Conservation (phyloP, 495 filamentous ascomycete species). For the Extremus antarcticus region DNA sequence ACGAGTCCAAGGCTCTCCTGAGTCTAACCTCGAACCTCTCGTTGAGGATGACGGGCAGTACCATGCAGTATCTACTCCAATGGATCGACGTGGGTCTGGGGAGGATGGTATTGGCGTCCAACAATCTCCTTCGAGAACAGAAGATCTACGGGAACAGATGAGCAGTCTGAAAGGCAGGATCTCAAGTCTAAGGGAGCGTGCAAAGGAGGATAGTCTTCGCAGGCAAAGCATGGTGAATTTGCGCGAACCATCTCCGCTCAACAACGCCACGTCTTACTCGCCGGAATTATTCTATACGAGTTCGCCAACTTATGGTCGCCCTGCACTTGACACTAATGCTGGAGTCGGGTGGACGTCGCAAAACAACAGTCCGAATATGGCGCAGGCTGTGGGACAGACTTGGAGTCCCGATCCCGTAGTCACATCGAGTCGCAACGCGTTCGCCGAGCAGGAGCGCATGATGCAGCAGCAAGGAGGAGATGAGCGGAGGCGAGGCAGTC, state of each 20-base stretch:
- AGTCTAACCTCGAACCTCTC: conserved; percentile 24
- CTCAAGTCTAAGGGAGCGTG: conserved; percentile 70
- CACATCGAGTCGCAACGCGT: conserved; percentile 11
- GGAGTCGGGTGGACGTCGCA: conserved; percentile 22
- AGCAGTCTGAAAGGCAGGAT: conserved; percentile 86
- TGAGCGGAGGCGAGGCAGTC: background rate
- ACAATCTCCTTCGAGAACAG: conserved; percentile 17
- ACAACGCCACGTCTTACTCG: conserved; percentile 50
- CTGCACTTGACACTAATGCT: conserved; percentile 28
- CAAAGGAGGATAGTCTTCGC: conserved; percentile 69
- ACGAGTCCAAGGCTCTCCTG: conserved; percentile 13
- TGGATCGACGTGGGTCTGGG: background rate
- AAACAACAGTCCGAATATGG: conserved; percentile 6
- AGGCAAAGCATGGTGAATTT: conserved; percentile 76
- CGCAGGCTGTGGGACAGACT: background rate
- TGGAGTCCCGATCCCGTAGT: background rate
- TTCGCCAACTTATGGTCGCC: conserved; percentile 7
- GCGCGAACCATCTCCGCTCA: conserved; percentile 76
- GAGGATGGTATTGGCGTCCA: background rate
- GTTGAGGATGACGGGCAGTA: conserved; percentile 22
- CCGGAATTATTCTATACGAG: conserved; percentile 18
- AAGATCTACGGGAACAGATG: conserved; percentile 84
- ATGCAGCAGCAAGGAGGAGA: background rate
- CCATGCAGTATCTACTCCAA: background rate
- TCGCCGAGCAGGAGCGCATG: conserved; percentile 11